phyloP scores from a whole-genome alignment of 306 rosid genomes.

The cucumber (Cucumis sativus) region DNA sequence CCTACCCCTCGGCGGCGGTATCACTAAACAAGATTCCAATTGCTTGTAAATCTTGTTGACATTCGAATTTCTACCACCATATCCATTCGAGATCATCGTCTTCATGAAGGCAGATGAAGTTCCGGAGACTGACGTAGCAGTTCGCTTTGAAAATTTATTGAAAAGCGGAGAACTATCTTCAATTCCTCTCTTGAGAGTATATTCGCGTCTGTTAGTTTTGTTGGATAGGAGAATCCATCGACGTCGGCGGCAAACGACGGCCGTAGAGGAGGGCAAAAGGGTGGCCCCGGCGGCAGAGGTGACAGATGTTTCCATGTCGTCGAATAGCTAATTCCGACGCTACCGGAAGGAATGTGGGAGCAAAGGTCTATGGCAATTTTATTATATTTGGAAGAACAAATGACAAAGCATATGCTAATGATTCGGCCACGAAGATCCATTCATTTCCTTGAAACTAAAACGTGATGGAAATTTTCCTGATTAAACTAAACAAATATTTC shows the following conservation, averaged over 20 bases:
- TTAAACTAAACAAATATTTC: not conserved
- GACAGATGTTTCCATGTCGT: not conserved
- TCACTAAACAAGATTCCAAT: conserved; percentile 51
- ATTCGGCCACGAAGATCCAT: conserved; percentile 30
- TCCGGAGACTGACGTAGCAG: conserved; percentile 10
- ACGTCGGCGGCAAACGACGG: not conserved
- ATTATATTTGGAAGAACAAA: not conserved
- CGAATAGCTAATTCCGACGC: not conserved
- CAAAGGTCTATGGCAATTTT: not conserved
- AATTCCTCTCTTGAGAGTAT: not conserved
- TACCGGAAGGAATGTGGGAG: not conserved
- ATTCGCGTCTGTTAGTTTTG: not conserved
- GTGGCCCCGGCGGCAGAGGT: not conserved
- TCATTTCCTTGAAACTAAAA: not conserved
- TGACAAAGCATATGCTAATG: not conserved
- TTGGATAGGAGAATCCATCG: not conserved
- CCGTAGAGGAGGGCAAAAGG: not conserved
- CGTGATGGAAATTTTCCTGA: not conserved
- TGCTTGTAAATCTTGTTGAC: conserved; percentile 26
- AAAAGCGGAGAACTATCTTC: not conserved
- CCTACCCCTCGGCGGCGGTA: conserved; percentile 38
- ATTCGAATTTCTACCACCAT: not conserved
- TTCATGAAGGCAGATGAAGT: conserved; percentile 8
- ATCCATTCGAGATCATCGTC: conserved; percentile 23
- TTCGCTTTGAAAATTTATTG: not conserved